Evolutionary conservation across 331 rosid species (phyloP).

Genomic region (Malus hybrid): DNA sequence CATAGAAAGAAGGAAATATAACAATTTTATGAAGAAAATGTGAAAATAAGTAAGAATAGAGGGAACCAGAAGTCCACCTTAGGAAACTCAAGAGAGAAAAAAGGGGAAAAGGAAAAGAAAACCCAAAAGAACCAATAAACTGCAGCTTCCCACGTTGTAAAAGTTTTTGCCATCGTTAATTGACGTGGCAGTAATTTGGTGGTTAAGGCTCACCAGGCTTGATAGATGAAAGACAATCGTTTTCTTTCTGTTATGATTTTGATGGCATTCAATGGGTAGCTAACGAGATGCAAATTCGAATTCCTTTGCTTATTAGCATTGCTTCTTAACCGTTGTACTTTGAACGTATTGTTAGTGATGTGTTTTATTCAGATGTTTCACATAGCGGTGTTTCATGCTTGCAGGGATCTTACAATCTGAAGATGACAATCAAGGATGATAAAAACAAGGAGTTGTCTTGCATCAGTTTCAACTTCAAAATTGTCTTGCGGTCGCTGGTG

Average conservation of each 20-base stretch:
- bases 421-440: conserved; percentile 41
- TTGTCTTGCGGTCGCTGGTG: conserved; percentile 25
- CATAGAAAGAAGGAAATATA: no score
- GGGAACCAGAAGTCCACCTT: no score
- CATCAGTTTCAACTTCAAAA: conserved; percentile 57
- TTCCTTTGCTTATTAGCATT: not conserved
- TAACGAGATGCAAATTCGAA: not conserved
- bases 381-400: not conserved
- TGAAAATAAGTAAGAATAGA: no score
- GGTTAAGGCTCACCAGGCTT: not conserved
- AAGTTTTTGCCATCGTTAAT: not conserved
- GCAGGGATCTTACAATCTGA: conserved; percentile 61
- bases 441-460: conserved; percentile 41
- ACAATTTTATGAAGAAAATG: no score
- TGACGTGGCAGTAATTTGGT: not conserved
- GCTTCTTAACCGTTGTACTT: not conserved
- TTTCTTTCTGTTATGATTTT: not conserved
- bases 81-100: no score
- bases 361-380: not conserved
- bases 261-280: not conserved
- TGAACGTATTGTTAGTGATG: not conserved
- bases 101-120: not conserved
- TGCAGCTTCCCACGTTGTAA: not conserved
- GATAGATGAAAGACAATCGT: not conserved
- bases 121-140: not conserved